A percentile compares a stretch with the other conserved stretches of the same genome.
Conservation (phyloP, 2,329 filamentous ascomycete species). For the Fusarium sarcochroum region DNA sequence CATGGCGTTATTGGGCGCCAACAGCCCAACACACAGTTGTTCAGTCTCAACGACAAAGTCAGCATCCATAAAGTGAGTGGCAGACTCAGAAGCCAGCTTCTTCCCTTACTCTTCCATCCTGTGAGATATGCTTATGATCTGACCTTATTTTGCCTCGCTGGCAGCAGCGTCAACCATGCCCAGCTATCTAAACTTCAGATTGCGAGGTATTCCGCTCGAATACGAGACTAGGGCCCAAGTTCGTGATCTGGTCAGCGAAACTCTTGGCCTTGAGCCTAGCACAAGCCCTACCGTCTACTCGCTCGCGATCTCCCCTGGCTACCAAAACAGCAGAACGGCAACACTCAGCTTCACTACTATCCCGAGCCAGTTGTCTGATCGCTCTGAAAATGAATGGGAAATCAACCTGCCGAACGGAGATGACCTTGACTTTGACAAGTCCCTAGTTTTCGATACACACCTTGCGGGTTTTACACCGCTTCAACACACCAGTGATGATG, state of each 20-base stretch:
- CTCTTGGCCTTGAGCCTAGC: neutral
- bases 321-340: neutral
- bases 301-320: neutral
- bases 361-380: neutral
- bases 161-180: neutral
- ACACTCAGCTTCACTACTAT: neutral
- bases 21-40: too few species aligned
- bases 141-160: neutral
- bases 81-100: neutral
- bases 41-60: neutral
- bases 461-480: neutral
- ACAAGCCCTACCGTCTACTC: neutral
- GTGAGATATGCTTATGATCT: neutral
- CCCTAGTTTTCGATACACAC: constrained; percentile 7
- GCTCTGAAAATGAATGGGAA: neutral
- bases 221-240: neutral
- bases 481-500: fast-evolving
- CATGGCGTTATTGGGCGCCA: neutral
- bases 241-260: neutral
- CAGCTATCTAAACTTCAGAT: neutral
- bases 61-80: neutral
- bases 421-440: neutral
- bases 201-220: neutral
- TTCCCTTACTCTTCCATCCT: neutral
- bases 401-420: neutral